Conservation (phyloP, 2,329 filamentous ascomycete species). For the Byssochlamys sp. region DNA sequence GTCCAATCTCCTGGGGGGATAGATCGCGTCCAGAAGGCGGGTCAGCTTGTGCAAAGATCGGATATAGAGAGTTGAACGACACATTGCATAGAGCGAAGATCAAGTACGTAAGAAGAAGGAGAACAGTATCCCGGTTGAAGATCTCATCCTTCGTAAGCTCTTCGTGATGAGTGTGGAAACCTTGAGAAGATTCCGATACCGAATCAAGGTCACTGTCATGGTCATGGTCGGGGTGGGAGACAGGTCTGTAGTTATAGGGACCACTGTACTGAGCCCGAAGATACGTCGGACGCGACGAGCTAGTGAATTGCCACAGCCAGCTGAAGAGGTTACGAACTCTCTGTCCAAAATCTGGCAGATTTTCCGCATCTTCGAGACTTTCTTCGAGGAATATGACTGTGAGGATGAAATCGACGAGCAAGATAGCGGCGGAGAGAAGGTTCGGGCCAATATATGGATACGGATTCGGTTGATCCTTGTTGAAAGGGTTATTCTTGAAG, state of each 20-base stretch:
- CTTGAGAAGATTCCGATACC: slow-evolving; percentile 32
- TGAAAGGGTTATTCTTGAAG: slow-evolving; percentile 49
- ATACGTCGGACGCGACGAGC: slow-evolving; percentile 50
- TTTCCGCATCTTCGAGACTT: slow-evolving; percentile 60
- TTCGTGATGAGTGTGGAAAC: slow-evolving; percentile 29
- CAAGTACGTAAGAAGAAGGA: slow-evolving; percentile 75
- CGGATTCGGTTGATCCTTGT: slow-evolving; percentile 41
- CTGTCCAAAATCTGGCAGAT: slow-evolving; percentile 51
- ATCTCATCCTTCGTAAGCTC: slow-evolving; percentile 51
- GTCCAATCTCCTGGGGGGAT: slow-evolving; percentile 68
- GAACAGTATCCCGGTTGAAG: slow-evolving; percentile 68
- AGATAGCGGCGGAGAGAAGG: slow-evolving; percentile 61
- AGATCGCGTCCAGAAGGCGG: slow-evolving; percentile 69
- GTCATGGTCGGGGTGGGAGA: slow-evolving; percentile 24
- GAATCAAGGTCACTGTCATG: slow-evolving; percentile 37
- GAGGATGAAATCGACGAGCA: slow-evolving; percentile 63
- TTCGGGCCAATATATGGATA: slow-evolving; percentile 85
- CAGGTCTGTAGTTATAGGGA: slow-evolving; percentile 14
- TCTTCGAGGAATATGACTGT: slow-evolving; percentile 78
- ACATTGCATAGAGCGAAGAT: slow-evolving; percentile 92
- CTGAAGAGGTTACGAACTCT: slow-evolving; percentile 52
- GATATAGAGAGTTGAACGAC: slow-evolving; percentile 88
- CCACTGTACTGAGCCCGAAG: slow-evolving; percentile 30
- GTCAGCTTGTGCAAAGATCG: slow-evolving; percentile 72
- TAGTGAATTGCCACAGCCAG: slow-evolving; percentile 62